Evolutionary conservation across 106 monocot species (phyloP).

Genomic region (Xerophyta viscosa): DNA sequence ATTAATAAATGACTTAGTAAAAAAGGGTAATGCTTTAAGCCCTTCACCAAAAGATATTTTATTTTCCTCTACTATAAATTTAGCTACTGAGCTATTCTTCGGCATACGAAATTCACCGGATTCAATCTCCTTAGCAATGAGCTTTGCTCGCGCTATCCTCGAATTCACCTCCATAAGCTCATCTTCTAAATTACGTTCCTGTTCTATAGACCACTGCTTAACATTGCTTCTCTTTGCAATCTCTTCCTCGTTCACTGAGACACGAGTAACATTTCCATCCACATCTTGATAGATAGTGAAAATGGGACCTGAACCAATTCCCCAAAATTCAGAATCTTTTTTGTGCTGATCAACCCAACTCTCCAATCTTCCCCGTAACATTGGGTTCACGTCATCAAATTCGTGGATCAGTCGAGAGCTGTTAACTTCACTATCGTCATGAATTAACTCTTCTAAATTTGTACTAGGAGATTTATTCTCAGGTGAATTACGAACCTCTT

Average conservation of each 20-base stretch:
- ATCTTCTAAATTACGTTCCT: slow-evolving; percentile 3
- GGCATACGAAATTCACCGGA: slow-evolving; percentile 22
- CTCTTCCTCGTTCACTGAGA: slow-evolving; percentile 42
- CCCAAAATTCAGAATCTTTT: slow-evolving; percentile 59
- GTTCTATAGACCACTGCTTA: slow-evolving; percentile 11
- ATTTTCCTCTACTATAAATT: slow-evolving; percentile 31
- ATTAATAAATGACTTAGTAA: slow-evolving; percentile 7
- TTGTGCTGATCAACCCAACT: slow-evolving; percentile 47
- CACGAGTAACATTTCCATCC: slow-evolving; percentile 30
- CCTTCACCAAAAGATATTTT: slow-evolving; percentile 16
- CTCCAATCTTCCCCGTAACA: slow-evolving; percentile 45
- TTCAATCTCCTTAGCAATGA: slow-evolving; percentile 41
- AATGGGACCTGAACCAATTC: slow-evolving; percentile 41
- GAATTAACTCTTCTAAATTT: not conserved
- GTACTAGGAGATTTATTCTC: slow-evolving; percentile 1
- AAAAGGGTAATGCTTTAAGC: slow-evolving; percentile 1
- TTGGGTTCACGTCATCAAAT: slow-evolving; percentile 14
- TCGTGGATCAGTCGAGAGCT: not conserved
- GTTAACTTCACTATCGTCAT: not conserved
- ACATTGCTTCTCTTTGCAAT: slow-evolving; percentile 28
- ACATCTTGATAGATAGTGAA: slow-evolving; percentile 40
- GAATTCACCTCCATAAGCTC: slow-evolving; percentile 16
- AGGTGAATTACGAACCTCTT: slow-evolving; percentile 21
- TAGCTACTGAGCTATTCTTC: slow-evolving; percentile 37
- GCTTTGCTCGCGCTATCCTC: slow-evolving; percentile 32